Evolutionary conservation across 345 rosid genomes (phyloP).

Genomic region (Boechera stricta): DNA sequence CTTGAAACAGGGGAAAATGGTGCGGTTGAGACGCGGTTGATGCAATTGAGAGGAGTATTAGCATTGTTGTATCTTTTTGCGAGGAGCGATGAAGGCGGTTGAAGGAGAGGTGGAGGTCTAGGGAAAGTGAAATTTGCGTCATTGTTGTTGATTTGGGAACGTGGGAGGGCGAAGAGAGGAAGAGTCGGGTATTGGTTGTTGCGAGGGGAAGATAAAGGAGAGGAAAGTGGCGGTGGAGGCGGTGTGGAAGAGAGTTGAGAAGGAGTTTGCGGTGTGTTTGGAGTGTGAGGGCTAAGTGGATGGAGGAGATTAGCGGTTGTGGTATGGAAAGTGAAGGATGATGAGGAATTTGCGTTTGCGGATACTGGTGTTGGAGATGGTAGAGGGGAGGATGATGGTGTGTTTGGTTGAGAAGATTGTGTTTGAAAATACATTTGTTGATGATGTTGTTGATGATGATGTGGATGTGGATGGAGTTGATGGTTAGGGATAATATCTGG

Average conservation of each 20-base stretch:
- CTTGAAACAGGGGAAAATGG: constrained; percentile 47
- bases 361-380: constrained; percentile 41
- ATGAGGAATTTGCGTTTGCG: constrained; percentile 29
- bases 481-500: constrained; percentile 59
- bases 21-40: constrained; percentile 37
- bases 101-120: constrained; percentile 57
- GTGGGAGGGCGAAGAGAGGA: constrained; percentile 50
- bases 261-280: constrained; percentile 45
- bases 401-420: constrained; percentile 47
- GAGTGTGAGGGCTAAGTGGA: constrained; percentile 50
- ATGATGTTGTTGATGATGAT: constrained; percentile 12
- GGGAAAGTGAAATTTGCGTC: constrained; percentile 45
- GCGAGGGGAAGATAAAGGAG: constrained; percentile 48
- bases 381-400: constrained; percentile 52
- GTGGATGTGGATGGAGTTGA: constrained; percentile 42
- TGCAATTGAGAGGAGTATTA: constrained; percentile 31
- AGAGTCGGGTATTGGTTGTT: constrained; percentile 49
- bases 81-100: constrained; percentile 49
- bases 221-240: constrained; percentile 44
- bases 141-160: constrained; percentile 28
- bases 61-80: constrained; percentile 49
- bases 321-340: constrained; percentile 48
- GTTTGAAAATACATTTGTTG: constrained; percentile 39
- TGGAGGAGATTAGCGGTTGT: constrained; percentile 39
- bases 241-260: constrained; percentile 47